Evolutionary conservation across 768 basidiomycete species (phyloP).

Genomic region (Omphalotus guepiniiformis): DNA sequence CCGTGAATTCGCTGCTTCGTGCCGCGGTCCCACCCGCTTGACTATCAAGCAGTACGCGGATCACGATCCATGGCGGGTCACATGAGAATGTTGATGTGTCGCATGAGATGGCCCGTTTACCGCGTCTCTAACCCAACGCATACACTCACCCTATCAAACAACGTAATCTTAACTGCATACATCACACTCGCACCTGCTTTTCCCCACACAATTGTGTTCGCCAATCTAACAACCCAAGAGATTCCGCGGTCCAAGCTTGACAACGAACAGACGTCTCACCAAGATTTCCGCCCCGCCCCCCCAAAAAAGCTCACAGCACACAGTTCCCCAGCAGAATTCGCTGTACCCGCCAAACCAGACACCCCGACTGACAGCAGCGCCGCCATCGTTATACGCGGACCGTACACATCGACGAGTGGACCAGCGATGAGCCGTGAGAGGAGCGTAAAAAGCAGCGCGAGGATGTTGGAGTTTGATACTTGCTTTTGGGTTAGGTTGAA

Average conservation of each 20-base stretch:
- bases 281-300: conserved; percentile 52
- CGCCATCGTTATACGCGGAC: conserved; percentile 55
- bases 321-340: conserved; percentile 34
- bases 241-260: conserved; percentile 56
- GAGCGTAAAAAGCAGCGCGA: conserved; percentile 44
- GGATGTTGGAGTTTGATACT: conserved; percentile 49
- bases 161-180: conserved; percentile 56
- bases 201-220: conserved; percentile 57
- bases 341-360: conserved; percentile 52
- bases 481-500: conserved; percentile 43
- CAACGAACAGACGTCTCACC: conserved; percentile 61
- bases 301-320: conserved; percentile 53
- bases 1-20: too few species aligned
- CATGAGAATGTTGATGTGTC: too few species aligned
- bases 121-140: too few species aligned
- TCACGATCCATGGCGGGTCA: too few species aligned
- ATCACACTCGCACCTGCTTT: conserved; percentile 40
- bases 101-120: too few species aligned
- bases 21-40: too few species aligned
- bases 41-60: too few species aligned
- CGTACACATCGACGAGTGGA: conserved; percentile 46
- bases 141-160: conserved; percentile 49
- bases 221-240: conserved; percentile 47
- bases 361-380: conserved; percentile 47
- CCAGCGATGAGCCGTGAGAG: conserved; percentile 44